Evolutionary conservation across 805 yeast species (phyloP).

Genomic region (Zygoascus flipseniorum): DNA sequence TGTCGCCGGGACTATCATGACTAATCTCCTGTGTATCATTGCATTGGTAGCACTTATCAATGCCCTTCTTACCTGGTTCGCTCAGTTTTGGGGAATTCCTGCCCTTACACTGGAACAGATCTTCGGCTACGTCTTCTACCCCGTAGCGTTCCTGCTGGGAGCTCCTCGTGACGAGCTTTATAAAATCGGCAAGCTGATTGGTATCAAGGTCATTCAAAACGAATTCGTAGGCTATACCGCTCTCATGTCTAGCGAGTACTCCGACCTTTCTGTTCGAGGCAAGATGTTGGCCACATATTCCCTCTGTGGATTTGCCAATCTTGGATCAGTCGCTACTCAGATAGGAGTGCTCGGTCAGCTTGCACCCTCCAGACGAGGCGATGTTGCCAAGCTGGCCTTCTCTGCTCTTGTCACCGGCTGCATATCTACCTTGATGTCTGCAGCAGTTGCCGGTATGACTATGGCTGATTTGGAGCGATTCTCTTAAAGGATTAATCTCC

Average conservation of each 20-base stretch:
- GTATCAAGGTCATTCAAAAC: conserved; percentile 51
- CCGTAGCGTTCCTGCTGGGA: conserved; percentile 52
- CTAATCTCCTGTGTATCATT: conserved; percentile 54
- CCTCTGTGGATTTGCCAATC: conserved; percentile 54
- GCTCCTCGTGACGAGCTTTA: conserved; percentile 45
- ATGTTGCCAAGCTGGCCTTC: conserved; percentile 38
- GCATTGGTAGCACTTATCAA: conserved; percentile 49
- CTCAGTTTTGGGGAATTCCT: conserved; percentile 52
- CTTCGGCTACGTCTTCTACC: conserved; percentile 49
- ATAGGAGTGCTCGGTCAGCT: conserved; percentile 51
- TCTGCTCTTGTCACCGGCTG: conserved; percentile 47
- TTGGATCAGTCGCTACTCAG: conserved; percentile 54
- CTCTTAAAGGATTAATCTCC: background rate
- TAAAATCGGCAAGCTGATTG: conserved; percentile 43
- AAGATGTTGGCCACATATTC: conserved; percentile 52
- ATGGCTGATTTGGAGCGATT: conserved; percentile 21
- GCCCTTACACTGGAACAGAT: conserved; percentile 46
- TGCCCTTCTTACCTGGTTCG: conserved; percentile 52
- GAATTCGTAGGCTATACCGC: conserved; percentile 48
- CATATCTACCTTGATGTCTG: conserved; percentile 45
- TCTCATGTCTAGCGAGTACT: conserved; percentile 34
- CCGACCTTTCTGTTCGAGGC: conserved; percentile 41
- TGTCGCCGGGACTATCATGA: conserved; percentile 48
- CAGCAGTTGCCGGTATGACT: conserved; percentile 57
- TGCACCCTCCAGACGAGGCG: conserved; percentile 42